phyloP scores from a whole-genome alignment of 352 stramenopile species.

The Phytophthora palmivora region DNA sequence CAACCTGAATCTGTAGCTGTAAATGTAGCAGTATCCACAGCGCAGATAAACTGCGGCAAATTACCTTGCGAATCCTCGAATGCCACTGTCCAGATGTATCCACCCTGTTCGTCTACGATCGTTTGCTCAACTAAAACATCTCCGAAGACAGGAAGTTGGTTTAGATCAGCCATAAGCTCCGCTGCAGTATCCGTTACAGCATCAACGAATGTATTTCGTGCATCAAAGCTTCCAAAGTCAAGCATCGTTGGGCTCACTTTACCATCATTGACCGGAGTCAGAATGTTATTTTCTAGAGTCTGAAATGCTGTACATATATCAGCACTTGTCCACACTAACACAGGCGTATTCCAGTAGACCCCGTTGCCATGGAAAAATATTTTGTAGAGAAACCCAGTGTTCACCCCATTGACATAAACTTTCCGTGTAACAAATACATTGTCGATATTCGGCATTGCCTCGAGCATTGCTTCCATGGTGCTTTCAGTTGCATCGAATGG shows the following conservation, averaged over 20 bases:
- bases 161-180: slow-evolving; percentile 55
- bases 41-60: slow-evolving; percentile 81
- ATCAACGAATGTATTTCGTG: slow-evolving; percentile 56
- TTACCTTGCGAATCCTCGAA: slow-evolving; percentile 76
- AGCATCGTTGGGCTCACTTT: slow-evolving; percentile 42
- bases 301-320: slow-evolving; percentile 57
- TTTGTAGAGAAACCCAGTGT: slow-evolving; percentile 69
- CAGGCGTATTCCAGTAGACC: slow-evolving; percentile 44
- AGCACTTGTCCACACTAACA: slow-evolving; percentile 27
- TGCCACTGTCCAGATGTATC: slow-evolving; percentile 80
- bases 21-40: slow-evolving; percentile 51
- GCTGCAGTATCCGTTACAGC: slow-evolving; percentile 47
- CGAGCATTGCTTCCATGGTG: slow-evolving; percentile 60
- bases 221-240: slow-evolving; percentile 53
- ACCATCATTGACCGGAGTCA: slow-evolving; percentile 33
- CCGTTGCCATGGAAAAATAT: slow-evolving; percentile 86
- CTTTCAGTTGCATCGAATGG: slow-evolving; percentile 63
- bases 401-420: slow-evolving; percentile 36
- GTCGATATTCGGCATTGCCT: slow-evolving; percentile 76
- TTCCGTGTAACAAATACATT: slow-evolving; percentile 68
- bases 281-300: slow-evolving; percentile 71
- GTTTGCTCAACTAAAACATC: slow-evolving; percentile 71
- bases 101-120: slow-evolving; percentile 69
- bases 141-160: slow-evolving; percentile 67
- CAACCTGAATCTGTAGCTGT: slow-evolving; percentile 39